phyloP scores from a whole-genome alignment of 306 rosid species.

The Cicer bijugum region DNA sequence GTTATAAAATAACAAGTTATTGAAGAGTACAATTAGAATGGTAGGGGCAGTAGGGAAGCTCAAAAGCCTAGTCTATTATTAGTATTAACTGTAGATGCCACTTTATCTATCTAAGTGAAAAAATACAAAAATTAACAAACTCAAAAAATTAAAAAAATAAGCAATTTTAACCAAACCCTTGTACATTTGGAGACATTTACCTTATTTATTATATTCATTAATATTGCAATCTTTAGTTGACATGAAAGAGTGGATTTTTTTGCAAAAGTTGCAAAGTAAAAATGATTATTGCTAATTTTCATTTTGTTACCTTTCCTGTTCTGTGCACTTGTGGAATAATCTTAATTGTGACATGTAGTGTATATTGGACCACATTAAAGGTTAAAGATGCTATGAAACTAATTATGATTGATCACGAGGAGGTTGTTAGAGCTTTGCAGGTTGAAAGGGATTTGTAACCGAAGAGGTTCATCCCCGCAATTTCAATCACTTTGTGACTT shows the following conservation, averaged over 20 bases:
- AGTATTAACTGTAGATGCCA: background rate
- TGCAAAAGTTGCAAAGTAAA: background rate
- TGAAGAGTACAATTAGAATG: background rate
- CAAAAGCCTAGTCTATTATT: background rate
- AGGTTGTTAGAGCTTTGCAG: constrained; percentile 6
- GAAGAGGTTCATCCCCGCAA: background rate
- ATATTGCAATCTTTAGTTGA: background rate
- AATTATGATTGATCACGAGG: constrained; percentile 21
- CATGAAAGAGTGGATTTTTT: background rate
- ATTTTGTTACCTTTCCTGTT: background rate
- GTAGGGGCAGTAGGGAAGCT: background rate
- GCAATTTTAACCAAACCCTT: background rate
- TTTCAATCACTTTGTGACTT: background rate
- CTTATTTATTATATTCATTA: constrained; percentile 6
- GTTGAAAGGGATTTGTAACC: constrained; percentile 30
- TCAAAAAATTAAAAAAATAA: background rate
- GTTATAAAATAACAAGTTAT: background rate
- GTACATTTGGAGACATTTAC: background rate
- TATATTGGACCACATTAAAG: constrained; percentile 28
- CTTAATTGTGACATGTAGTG: background rate
- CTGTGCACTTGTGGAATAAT: background rate
- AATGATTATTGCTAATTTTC: background rate
- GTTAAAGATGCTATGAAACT: background rate
- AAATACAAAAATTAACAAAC: background rate
- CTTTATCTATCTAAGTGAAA: background rate